A percentile compares a stretch with the other conserved stretches of the same genome.
These are phyloP conservation scores for Polytrichum commune DNA, from an alignment of 225 moss, liverwort and hornwort genomes.

Conservation along the genomic window DNA sequence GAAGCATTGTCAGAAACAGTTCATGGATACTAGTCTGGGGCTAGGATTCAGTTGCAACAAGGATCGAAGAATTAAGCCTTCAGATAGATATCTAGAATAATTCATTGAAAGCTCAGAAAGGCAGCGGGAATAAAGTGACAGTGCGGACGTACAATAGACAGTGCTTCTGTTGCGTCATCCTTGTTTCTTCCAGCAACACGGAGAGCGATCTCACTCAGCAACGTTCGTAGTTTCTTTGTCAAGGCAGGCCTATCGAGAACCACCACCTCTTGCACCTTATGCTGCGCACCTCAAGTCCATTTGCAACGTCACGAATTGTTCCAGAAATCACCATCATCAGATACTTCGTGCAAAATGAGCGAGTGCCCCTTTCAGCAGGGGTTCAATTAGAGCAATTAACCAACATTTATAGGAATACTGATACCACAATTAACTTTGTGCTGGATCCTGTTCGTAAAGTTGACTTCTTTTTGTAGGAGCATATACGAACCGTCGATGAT, in stretches of 20 bases:
- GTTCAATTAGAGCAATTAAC: no score
- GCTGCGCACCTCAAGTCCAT: slow-evolving; percentile 26
- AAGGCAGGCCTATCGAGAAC: slow-evolving; percentile 54
- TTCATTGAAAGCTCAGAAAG: not conserved
- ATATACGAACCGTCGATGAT: no score
- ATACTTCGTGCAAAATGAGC: no score
- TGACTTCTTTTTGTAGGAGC: no score
- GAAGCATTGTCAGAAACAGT: slow-evolving; percentile 6
- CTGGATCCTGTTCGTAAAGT: no score
- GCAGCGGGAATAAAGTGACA: not conserved
- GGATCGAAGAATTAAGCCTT: no score
- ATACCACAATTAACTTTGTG: no score
- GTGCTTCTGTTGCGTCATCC: slow-evolving; percentile 73
- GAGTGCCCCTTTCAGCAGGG: no score
- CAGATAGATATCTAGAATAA: no score
- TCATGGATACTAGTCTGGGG: slow-evolving; percentile 15
- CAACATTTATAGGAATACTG: no score
- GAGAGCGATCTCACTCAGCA: slow-evolving; percentile 57
- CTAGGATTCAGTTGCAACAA: no score
- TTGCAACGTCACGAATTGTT: not conserved
- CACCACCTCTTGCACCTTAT: slow-evolving; percentile 56
- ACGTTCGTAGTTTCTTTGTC: slow-evolving; percentile 60
- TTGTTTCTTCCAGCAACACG: slow-evolving; percentile 82
- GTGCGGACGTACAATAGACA: slow-evolving; percentile 43
- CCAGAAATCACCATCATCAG: no score